phyloP scores from a whole-genome alignment of 345 rosid genomes.

The Firmiana major region DNA sequence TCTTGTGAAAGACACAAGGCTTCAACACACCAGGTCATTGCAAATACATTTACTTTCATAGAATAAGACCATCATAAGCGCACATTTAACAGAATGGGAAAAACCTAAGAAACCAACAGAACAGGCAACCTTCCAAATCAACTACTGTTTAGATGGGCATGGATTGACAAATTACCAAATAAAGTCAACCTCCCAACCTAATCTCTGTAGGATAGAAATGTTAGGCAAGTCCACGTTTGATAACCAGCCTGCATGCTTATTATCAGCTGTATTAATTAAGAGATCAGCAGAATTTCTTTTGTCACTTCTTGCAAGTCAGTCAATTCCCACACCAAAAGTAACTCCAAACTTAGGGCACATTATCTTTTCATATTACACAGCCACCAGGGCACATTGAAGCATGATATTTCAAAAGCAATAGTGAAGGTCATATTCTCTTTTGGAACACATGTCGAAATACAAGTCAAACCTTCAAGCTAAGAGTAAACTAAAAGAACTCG shows the following conservation, averaged over 20 bases:
- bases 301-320: not conserved
- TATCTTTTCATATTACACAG: not conserved
- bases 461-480: not conserved
- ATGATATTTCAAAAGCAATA: not conserved
- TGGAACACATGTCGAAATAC: not conserved
- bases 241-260: not conserved
- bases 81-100: not conserved
- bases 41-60: not conserved
- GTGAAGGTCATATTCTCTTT: not conserved
- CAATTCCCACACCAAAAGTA: not conserved
- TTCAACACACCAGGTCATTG: not conserved
- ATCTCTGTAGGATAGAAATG: not conserved
- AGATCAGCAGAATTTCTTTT: not conserved
- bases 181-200: not conserved
- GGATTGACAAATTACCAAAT: not conserved
- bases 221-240: not conserved
- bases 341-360: not conserved
- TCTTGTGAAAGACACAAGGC: not conserved
- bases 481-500: not conserved
- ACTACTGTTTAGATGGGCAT: not conserved
- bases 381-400: not conserved
- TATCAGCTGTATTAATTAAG: not conserved
- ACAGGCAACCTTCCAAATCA: not conserved
- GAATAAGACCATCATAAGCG: not conserved
- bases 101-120: not conserved